Base-by-base conservation (phyloP, 2,329 filamentous ascomycete genomes). In the Aureobasidium sp. region DNA sequence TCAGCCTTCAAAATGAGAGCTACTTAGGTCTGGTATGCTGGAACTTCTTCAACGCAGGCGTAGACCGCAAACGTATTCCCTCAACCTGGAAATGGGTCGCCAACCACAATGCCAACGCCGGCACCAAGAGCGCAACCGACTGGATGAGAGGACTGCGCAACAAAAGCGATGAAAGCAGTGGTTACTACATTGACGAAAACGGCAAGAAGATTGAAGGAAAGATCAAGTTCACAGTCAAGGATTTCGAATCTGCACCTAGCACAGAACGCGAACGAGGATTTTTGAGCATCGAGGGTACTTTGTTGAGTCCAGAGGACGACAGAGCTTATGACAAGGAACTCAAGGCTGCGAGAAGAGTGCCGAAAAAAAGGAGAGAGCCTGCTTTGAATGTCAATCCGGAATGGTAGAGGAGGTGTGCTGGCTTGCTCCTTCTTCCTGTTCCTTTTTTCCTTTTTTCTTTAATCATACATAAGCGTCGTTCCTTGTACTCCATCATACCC, bases 21-120 rank as follows among this genome's bases (percentile, higher is more conserved):
- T 91, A 97, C 71, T 82, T 99, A 7, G 92, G 93, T 24, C 83
- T 97, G 2, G 85, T 95, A 12, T 94, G 91, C 73, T 92, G 91
- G 76, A 93, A 93, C 73, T 85, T 91, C 67, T 97, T 97, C 81
- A 96, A 94, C 68, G 90, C 93, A 1, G 90, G 88, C 47, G 89
- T 99, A 64, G 88, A 93, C 69, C 82, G 87, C 26, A 84, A 84
- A 64, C 82, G 90, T 39, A 79, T 99, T 17, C 94, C 94, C 0
- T 74, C 78, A 15, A 82, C 83, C 27, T 99, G 93, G 94, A 85
- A 79, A 65, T 97, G 91, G 88, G 81, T 90, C 17, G 84, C 86
- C 12, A 81, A 85, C 9, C 76, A 75, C n/a, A 71, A 77, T 59
- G 70, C 61, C 3, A 32, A 29, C 7, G 47, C 59, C 5, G 50